A percentile compares a stretch with the other conserved stretches of the same genome.
These are phyloP conservation scores for Calocybe gambosa DNA, from an alignment of 1,284 basidiomycete species.

Conservation along the genomic window DNA sequence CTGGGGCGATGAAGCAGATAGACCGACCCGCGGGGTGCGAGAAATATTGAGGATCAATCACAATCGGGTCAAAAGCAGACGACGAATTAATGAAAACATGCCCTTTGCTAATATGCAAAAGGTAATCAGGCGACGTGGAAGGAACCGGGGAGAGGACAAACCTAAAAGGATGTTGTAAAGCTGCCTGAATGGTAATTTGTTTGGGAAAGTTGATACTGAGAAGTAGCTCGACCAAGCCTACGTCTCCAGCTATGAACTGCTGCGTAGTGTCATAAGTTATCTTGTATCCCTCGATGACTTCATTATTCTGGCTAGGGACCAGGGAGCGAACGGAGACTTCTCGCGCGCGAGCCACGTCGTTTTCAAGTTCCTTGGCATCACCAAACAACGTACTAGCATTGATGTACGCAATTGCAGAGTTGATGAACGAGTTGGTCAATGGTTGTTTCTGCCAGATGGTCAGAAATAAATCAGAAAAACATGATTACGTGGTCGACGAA, in stretches of 20 bases:
- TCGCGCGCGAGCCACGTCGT: neutral
- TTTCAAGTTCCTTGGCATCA: constrained; percentile 6
- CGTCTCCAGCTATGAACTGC: constrained; percentile 32
- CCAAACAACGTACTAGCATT: constrained; percentile 21
- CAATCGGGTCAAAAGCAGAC: constrained; percentile 32
- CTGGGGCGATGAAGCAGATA: neutral
- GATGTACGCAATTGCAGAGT: constrained; percentile 52
- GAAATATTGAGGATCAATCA: constrained; percentile 42
- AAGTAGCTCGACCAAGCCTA: constrained; percentile 58
- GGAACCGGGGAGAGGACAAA: constrained; percentile 10
- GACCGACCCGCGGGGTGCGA: constrained; percentile 40
- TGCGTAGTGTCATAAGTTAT: constrained; percentile 49
- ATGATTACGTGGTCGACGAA: constrained; percentile 7
- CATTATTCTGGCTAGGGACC: constrained; percentile 39
- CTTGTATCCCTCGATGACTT: constrained; percentile 57
- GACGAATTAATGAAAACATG: constrained; percentile 33
- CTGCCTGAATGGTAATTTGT: constrained; percentile 55
- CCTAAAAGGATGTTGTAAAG: constrained; percentile 62
- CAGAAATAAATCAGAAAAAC: constrained; percentile 10
- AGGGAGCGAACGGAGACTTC: constrained; percentile 16
- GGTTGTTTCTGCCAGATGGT: constrained; percentile 31
- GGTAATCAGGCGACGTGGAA: neutral
- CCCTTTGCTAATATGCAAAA: constrained; percentile 21
- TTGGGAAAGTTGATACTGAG: constrained; percentile 46
- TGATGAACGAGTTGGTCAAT: constrained; percentile 45